Percentiles rank a stretch among this genome's conserved stretches.
Conservation (phyloP, 176 grass and related monocot genomes). For the Triticum dicoccoides region DNA sequence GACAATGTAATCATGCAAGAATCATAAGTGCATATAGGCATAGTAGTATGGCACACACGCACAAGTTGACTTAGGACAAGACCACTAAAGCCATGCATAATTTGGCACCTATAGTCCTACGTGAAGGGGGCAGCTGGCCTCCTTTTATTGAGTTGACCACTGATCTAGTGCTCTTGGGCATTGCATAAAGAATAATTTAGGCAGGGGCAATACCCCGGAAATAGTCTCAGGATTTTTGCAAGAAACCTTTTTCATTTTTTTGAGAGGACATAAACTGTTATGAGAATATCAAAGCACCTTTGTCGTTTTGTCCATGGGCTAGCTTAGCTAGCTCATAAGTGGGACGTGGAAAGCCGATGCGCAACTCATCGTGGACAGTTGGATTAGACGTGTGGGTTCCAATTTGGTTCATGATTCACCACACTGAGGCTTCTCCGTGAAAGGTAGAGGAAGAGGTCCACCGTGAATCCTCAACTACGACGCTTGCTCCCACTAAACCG, state of each 20-base stretch:
- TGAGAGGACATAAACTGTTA: background rate
- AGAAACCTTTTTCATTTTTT: background rate
- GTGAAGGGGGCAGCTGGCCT: background rate
- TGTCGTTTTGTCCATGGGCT: background rate
- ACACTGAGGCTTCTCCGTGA: background rate
- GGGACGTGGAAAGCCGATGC: background rate
- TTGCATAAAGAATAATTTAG: constrained; percentile 9
- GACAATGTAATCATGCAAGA: constrained; percentile 25
- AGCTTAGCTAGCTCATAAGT: background rate
- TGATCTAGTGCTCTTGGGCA: background rate
- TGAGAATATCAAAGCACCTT: background rate
- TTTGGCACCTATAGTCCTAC: background rate
- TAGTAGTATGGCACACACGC: background rate
- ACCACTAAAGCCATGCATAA: background rate
- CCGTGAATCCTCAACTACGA: background rate
- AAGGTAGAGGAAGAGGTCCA: background rate
- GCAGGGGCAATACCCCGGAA: background rate
- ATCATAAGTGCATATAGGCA: too few species aligned
- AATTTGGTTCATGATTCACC: background rate
- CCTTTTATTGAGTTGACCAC: constrained; percentile 7
- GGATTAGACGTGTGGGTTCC: background rate
- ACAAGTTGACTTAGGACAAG: constrained; percentile 24
- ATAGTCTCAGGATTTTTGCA: background rate
- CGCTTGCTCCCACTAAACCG: background rate
- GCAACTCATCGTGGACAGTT: background rate